Evolutionary conservation across 495 filamentous ascomycete species (phyloP), one percentile per base, ranked within the genome.

Genomic region (Terfezia claveryi): DNA sequence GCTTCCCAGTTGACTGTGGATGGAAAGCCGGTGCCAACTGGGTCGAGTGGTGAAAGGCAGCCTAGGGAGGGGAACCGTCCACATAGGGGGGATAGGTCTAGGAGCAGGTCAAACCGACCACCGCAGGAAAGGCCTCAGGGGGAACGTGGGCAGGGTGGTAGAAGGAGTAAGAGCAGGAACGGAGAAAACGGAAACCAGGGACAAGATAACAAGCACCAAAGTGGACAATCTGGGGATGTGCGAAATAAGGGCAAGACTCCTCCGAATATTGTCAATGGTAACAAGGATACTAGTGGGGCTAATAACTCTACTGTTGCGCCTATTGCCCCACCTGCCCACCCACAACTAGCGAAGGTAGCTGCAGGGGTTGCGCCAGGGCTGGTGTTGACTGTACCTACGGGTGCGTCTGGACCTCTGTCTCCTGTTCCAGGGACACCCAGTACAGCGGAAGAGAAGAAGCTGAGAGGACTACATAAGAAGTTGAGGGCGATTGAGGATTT

Each of bases 401-500:
- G 11, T 23, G 1, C 4, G 5, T n/a, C n/a, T 23, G 50, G 50
- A 12, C 50, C 50, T 12, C 50, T 51, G 12, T 44, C 36, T 23
- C 37, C 56, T n/a, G 20, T 32, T 32, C 60, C 49, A 23, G 59
- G 61, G 23, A 55, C 56, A 8, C 60, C 56, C 12, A 57, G 59
- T 32, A 36, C 36, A 32, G 60, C 61, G 23, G 59, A 64, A 20
- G 63, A 66, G 23, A 98, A 95, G 77, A 96, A 95, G 71, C 73
- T 93, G 49, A 73, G 91, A 23, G 82, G 82, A 23, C 73, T 98
- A 57, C 73, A 92, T 67, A 98, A 98, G 77, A 98, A 98, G 75
- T 79, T 98, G 55, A 79, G 91, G 6, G 91, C 91, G 11, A 98
- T 98, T 62, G 91, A 96, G 60, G 91, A 98, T 65, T 71, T 98